Evolutionary conservation across 208 protist species (phyloP).

Genomic region (Leishmania mexicana): DNA sequence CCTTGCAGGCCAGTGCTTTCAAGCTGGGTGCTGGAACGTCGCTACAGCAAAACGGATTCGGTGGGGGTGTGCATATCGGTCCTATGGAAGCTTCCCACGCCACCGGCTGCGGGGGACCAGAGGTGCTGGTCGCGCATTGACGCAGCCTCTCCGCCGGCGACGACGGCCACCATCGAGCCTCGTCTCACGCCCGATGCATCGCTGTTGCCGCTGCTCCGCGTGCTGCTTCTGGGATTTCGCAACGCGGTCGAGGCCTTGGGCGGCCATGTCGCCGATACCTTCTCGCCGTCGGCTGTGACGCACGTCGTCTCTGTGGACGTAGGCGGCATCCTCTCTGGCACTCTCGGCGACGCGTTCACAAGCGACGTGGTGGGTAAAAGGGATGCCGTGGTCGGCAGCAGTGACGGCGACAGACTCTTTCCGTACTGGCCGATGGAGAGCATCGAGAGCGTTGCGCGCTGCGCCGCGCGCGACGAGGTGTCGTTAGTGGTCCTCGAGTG

Average conservation of each 20-base stretch:
- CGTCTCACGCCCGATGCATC: constrained; percentile 1
- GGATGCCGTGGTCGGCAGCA: neutral
- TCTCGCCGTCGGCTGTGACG: constrained; percentile 52
- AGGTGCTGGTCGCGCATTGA: constrained; percentile 2
- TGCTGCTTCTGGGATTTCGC: constrained; percentile 51
- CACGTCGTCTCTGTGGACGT: constrained; percentile 79
- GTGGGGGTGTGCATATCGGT: constrained; percentile 52
- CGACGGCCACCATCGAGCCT: neutral
- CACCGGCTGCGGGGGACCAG: neutral
- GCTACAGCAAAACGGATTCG: constrained; percentile 52
- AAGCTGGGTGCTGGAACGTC: constrained; percentile 46
- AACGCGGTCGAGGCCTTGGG: constrained; percentile 56
- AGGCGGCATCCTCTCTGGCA: constrained; percentile 35
- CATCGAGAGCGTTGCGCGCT: constrained; percentile 6
- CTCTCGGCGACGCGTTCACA: constrained; percentile 28
- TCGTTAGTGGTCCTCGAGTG: constrained; percentile 52
- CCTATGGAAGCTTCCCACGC: constrained; percentile 38
- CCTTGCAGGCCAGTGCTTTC: constrained; percentile 32
- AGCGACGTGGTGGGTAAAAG: neutral
- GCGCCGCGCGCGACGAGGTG: constrained; percentile 28
- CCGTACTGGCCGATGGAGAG: constrained; percentile 29
- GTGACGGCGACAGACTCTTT: neutral
- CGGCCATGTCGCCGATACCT: constrained; percentile 47
- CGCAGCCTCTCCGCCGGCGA: neutral
- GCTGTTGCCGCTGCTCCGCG: constrained; percentile 39